Conservation (phyloP, 805 yeast genomes). For the Maudiozyma serrabonitensis region DNA sequence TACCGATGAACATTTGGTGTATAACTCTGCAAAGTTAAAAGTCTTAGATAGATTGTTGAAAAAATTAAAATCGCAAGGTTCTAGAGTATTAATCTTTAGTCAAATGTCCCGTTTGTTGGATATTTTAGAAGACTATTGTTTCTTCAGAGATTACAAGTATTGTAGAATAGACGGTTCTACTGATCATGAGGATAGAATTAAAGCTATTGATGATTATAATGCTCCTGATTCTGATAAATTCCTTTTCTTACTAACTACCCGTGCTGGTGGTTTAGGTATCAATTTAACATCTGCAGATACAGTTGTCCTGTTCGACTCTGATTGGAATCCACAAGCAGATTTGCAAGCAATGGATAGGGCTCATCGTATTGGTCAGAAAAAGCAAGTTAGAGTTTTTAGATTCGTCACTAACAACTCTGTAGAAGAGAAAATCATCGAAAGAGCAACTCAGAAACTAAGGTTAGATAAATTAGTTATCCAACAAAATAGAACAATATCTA, state of each 20-base stretch:
- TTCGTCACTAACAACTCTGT: conserved; percentile 74
- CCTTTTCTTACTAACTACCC: conserved; percentile 63
- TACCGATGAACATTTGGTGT: conserved; percentile 74
- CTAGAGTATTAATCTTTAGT: conserved; percentile 68
- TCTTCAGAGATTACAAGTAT: conserved; percentile 56
- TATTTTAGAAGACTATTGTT: conserved; percentile 70
- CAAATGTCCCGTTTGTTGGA: conserved; percentile 80
- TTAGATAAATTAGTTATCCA: conserved; percentile 77
- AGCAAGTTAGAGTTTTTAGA: conserved; percentile 72
- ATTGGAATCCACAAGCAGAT: conserved; percentile 88
- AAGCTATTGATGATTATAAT: conserved; percentile 70
- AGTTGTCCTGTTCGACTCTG: conserved; percentile 68
- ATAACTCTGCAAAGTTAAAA: conserved; percentile 61
- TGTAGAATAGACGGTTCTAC: conserved; percentile 82
- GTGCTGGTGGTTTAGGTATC: conserved; percentile 88
- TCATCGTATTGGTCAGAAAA: conserved; percentile 79
- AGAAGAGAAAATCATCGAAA: conserved; percentile 71
- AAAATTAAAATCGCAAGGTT: conserved; percentile 57
- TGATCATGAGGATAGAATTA: conserved; percentile 66
- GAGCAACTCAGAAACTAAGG: conserved; percentile 72
- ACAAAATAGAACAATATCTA: conserved; percentile 44
- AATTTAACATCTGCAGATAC: conserved; percentile 71
- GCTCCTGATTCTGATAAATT: conserved; percentile 65
- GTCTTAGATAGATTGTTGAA: conserved; percentile 59
- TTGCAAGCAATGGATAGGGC: conserved; percentile 87